Base-by-base conservation (phyloP, 148 eudicot genomes). In the Rhododendron molle region DNA sequence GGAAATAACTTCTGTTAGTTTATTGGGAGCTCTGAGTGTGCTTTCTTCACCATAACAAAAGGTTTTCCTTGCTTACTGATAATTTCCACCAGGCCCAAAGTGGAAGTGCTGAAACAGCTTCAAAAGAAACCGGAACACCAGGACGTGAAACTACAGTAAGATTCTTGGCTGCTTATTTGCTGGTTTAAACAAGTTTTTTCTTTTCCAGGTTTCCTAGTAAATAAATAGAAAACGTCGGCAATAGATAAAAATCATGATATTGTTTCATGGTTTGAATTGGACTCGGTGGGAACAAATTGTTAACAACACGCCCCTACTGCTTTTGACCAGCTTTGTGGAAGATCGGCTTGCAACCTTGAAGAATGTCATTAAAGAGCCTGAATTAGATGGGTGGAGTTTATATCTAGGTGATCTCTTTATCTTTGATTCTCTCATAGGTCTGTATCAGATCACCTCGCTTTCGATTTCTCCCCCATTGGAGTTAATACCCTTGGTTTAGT, bases 311-410 rank as follows among this genome's bases (percentile, higher is more conserved):
- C 21, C n/a, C 65, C 65, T 20, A 73, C 26, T 3, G 21, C 0
- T 34, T 38, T 86, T 89, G 77, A 82, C 77, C 93, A 96, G 99
- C 93, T 97, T 97, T 89, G 99, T 97, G 87, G 99, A 97, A 91
- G 99, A 97, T 86, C 94, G 99, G 26, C 92, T 97, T 58, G 98
- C 94, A 30, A 95, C 98, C 38, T 89, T 97, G 71, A 97, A 93
- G 91, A 97, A 97, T 90, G 99, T 97, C 54, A 97, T 97, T 76
- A 97, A 95, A 84, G 98, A 94, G 86, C 91, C 94, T 52, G 98
- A 94, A 81, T 87, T 97, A 85, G 92, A 93, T 69, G 88, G 87
- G 43, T 97, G 98, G 99, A 95, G 95, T 91, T 89, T 97, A 86
- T 95, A 97, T 87, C 88, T 97, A 90, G 99, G 99, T 97, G 88